Evolutionary conservation across 2,329 filamentous ascomycete species (phyloP).

Genomic region (Xylariaceae sp.): DNA sequence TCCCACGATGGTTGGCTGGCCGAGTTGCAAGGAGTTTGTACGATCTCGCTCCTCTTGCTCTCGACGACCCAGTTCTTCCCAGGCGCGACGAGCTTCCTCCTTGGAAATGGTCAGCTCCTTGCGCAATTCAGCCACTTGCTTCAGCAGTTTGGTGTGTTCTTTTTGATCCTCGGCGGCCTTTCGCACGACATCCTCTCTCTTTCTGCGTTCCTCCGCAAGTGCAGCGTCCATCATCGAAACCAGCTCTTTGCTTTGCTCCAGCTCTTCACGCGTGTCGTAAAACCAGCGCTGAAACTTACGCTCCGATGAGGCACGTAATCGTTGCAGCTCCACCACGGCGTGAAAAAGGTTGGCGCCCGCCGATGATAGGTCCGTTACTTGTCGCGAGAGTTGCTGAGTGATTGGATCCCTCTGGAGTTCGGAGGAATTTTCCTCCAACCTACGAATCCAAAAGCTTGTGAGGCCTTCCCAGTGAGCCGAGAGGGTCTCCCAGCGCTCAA

Average conservation of each 20-base stretch:
- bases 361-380: slow-evolving; percentile 95
- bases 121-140: slow-evolving; percentile 81
- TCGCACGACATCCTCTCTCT: slow-evolving; percentile 60
- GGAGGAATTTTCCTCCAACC: slow-evolving; percentile 82
- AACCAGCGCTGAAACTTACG: slow-evolving; percentile 99
- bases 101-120: slow-evolving; percentile 92
- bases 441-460: slow-evolving; percentile 94
- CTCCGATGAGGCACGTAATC: slow-evolving; percentile 88
- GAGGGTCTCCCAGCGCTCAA: slow-evolving; percentile 93
- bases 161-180: slow-evolving; percentile 62
- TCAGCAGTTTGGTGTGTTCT: slow-evolving; percentile 65
- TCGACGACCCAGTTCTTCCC: slow-evolving; percentile 90
- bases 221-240: slow-evolving; percentile 73
- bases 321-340: slow-evolving; percentile 91
- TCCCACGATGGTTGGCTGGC: slow-evolving; percentile 81
- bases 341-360: slow-evolving; percentile 97
- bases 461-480: slow-evolving; percentile 98
- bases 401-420: slow-evolving; percentile 79
- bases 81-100: slow-evolving; percentile 88
- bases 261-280: slow-evolving; percentile 84
- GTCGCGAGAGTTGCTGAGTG: slow-evolving; percentile 81
- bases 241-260: slow-evolving; percentile 78
- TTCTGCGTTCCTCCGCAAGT: slow-evolving; percentile 68
- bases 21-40: slow-evolving; percentile 77
- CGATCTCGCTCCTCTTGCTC: slow-evolving; percentile 91